These are phyloP conservation scores for Lachancea sp. DNA, from an alignment of 805 yeast genomes.

Conservation along the genomic window DNA sequence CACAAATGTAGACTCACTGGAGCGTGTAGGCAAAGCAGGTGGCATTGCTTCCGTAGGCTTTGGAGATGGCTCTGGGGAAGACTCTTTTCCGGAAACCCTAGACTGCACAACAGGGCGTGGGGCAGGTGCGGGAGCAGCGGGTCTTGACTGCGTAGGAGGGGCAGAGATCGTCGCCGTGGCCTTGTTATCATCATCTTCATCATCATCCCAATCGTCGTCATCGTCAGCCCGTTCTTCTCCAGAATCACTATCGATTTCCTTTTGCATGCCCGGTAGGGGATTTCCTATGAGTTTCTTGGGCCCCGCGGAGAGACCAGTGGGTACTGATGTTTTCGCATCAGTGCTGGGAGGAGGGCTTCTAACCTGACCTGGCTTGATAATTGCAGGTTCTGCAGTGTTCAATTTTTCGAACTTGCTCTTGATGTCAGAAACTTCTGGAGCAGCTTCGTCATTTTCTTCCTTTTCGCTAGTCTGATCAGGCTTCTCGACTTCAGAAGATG, in stretches of 20 bases:
- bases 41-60: slow-evolving; percentile 11
- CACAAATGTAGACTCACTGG: slow-evolving; percentile 14
- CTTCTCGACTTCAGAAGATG: slow-evolving; percentile 11
- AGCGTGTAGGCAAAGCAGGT: slow-evolving; percentile 9
- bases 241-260: slow-evolving; percentile 18
- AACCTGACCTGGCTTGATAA: slow-evolving; percentile 23
- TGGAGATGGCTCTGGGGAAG: slow-evolving; percentile 10
- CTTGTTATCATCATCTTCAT: slow-evolving; percentile 3
- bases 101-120: slow-evolving; percentile 13
- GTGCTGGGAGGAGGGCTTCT: slow-evolving; percentile 16
- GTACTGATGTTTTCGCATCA: slow-evolving; percentile 13
- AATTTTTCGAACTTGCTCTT: slow-evolving; percentile 35
- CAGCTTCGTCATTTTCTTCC: slow-evolving; percentile 17
- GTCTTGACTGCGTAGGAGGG: slow-evolving; percentile 11
- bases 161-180: slow-evolving; percentile 4
- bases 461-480: slow-evolving; percentile 27
- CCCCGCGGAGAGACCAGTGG: slow-evolving; percentile 10
- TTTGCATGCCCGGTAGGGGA: slow-evolving; percentile 32
- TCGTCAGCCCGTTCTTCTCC: slow-evolving; percentile 25
- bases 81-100: slow-evolving; percentile 20
- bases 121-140: slow-evolving; percentile 20
- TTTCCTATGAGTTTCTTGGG: slow-evolving; percentile 21
- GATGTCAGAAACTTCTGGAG: slow-evolving; percentile 30
- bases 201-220: slow-evolving; percentile 15
- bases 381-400: slow-evolving; percentile 21